These are phyloP conservation scores for Zasmidium cellare DNA, from an alignment of 2,329 filamentous ascomycete species.

Conservation along the genomic window DNA sequence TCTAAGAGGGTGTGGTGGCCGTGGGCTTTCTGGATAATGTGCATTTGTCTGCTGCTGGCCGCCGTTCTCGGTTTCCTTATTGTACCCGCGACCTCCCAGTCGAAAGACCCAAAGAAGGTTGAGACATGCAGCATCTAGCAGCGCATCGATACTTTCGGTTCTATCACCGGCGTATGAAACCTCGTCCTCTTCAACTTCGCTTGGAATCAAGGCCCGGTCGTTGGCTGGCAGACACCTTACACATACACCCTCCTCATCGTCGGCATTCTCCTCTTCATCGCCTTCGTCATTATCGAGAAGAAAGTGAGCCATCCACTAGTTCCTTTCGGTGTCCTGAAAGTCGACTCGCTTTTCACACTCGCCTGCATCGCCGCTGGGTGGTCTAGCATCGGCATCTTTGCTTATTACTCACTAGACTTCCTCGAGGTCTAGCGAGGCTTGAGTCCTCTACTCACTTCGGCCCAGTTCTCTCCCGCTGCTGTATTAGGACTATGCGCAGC, in stretches of 20 bases:
- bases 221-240: conserved; percentile 28
- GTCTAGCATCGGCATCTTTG: conserved; percentile 34
- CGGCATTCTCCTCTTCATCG: conserved; percentile 24
- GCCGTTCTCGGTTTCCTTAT: conserved; percentile 16
- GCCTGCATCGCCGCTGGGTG: conserved; percentile 29
- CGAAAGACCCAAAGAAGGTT: background rate
- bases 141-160: conserved; percentile 9
- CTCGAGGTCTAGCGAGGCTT: conserved; percentile 31
- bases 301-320: conserved; percentile 18
- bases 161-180: conserved; percentile 27
- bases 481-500: conserved; percentile 36
- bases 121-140: no score
- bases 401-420: conserved; percentile 37
- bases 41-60: conserved; percentile 16
- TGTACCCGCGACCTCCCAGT: conserved; percentile 17
- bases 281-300: conserved; percentile 27
- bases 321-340: conserved; percentile 25
- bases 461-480: conserved; percentile 34
- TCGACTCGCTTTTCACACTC: conserved; percentile 26
- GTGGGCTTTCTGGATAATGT: conserved; percentile 28
- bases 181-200: conserved; percentile 34
- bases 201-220: conserved; percentile 31
- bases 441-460: conserved; percentile 33
- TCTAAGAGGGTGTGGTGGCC: conserved; percentile 30
- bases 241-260: conserved; percentile 28